These are phyloP conservation scores for Colletotrichum ledebouriae DNA, from an alignment of 2,329 filamentous ascomycete species.

Conservation along the genomic window DNA sequence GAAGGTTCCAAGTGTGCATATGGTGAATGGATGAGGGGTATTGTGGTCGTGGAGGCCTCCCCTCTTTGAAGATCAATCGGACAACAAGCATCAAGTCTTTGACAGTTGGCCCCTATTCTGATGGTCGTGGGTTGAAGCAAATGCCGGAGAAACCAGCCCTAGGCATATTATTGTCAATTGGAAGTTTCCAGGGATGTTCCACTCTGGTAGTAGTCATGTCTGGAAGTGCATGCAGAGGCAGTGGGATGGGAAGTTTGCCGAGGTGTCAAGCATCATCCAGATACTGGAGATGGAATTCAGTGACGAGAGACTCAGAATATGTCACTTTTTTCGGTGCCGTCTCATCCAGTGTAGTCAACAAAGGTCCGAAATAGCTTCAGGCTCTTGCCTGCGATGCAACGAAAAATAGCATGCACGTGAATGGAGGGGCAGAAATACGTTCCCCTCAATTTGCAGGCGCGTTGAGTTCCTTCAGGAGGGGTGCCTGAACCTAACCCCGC, in stretches of 20 bases:
- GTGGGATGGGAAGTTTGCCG: not conserved
- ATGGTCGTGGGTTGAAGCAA: not conserved
- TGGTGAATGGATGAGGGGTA: not conserved
- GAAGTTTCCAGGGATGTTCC: constrained; percentile 3
- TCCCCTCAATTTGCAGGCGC: constrained; percentile 15
- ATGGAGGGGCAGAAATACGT: constrained; percentile 40
- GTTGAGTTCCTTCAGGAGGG: constrained; percentile 18
- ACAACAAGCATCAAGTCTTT: not conserved
- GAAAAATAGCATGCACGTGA: constrained; percentile 27
- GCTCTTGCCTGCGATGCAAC: constrained; percentile 6
- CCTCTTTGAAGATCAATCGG: not conserved
- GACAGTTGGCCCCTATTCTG: constrained; percentile 7
- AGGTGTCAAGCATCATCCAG: constrained; percentile 7
- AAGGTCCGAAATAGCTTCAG: not conserved
- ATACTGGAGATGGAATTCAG: not conserved
- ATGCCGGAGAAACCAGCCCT: constrained; percentile 10
- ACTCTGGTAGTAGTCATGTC: not conserved
- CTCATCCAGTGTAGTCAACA: no score
- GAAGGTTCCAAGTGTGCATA: not conserved
- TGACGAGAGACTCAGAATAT: not conserved
- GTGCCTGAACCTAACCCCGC: constrained; percentile 39
- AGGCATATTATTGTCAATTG: constrained; percentile 9
- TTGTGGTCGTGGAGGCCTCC: constrained; percentile 3
- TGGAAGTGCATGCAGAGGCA: not conserved
- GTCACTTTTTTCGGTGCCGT: no score